Evolutionary conservation across 2,329 filamentous ascomycete species (phyloP), one percentile per base, ranked within the genome.

Genomic region (Cytospora paraplurivora): DNA sequence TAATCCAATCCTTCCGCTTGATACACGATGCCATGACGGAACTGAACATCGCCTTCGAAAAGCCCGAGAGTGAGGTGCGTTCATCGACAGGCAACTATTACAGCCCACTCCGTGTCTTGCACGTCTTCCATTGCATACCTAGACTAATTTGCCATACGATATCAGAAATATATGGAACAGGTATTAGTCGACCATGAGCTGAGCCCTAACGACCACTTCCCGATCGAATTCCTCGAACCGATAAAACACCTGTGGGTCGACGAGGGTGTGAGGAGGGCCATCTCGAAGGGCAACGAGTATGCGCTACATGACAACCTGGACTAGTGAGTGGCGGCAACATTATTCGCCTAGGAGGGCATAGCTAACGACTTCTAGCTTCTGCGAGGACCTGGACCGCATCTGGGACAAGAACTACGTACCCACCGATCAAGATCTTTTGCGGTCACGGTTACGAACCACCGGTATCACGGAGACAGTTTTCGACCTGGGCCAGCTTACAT

Each of bases 401-500:
- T 93, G 92, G 81, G 82, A 82, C 55, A 86, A 85, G 69, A 86
- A 88, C 69, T 98, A 95, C 79, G 81, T 97, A 21, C 95, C 95
- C 17, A 92, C 90, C 73, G 93, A 98, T 75, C 94, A 98, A 78
- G 94, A 98, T 78, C 90, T 98, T 70, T 84, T 98, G 59, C 91
- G 94, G 70, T 95, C 93, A 59, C 86, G 94, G 75, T 78, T 98
- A 76, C 86, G 93, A 71, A 98, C 94, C 19, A 98, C 95, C 3
- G 94, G 94, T 70, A 98, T 98, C 71, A 97, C 92, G 57, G 94
- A 98, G 77, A 97, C 93, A 2, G 85, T 94, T 67, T 98, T 98
- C 76, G 92, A 96, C 75, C 84, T 96, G 15, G 93, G 93, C 66
- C 89, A 94, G 72, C 85, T 97, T 71, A 96, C 93, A 68, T 97